Conservation (phyloP, 805 yeast genomes). For the Nematodospora valgi region DNA sequence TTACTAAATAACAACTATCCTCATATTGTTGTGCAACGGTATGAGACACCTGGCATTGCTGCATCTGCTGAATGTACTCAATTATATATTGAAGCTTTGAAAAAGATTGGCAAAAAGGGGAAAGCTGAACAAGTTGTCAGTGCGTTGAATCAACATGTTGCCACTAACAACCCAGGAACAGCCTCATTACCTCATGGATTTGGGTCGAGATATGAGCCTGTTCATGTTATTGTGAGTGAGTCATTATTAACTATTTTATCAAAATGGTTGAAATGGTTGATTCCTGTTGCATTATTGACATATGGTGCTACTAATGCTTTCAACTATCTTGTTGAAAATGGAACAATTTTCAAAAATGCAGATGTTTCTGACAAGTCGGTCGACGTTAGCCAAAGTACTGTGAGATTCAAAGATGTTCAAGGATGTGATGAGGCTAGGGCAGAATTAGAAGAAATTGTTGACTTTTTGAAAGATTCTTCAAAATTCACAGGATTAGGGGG, state of each 20-base stretch:
- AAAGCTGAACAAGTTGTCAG: constrained; percentile 70
- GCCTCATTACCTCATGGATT: constrained; percentile 28
- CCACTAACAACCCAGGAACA: constrained; percentile 3
- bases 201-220: constrained; percentile 77
- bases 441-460: constrained; percentile 97
- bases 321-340: constrained; percentile 76
- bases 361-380: constrained; percentile 75
- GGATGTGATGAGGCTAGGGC: constrained; percentile 99
- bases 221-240: constrained; percentile 92
- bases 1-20: constrained; percentile 82
- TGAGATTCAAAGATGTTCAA: constrained; percentile 86
- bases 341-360: constrained; percentile 71
- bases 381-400: constrained; percentile 81
- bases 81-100: constrained; percentile 77
- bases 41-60: constrained; percentile 92
- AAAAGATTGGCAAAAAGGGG: constrained; percentile 68
- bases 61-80: constrained; percentile 73
- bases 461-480: constrained; percentile 92
- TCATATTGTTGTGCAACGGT: constrained; percentile 92
- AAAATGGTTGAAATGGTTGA: constrained; percentile 85
- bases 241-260: constrained; percentile 73
- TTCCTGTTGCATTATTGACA: constrained; percentile 74
- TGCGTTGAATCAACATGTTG: constrained; percentile 21
- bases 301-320: constrained; percentile 81
- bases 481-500: constrained; percentile 97